phyloP scores from a whole-genome alignment of 2,329 filamentous ascomycete species.

The Sporothrix euskadiensis region DNA sequence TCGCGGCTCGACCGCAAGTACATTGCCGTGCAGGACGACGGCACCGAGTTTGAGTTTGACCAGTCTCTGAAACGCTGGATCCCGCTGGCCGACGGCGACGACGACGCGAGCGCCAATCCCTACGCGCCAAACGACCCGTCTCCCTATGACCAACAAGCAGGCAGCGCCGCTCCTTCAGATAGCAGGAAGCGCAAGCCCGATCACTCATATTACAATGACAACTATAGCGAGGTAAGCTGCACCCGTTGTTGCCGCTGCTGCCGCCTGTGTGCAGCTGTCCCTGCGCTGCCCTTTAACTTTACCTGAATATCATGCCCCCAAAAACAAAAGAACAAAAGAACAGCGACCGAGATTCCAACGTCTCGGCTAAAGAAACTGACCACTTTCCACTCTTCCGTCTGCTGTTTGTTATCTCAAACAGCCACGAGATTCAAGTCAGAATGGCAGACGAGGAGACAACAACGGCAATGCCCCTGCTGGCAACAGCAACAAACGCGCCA shows the following conservation, averaged over 20 bases:
- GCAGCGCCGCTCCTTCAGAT: constrained; percentile 33
- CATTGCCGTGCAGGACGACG: constrained; percentile 80
- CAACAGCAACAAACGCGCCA: constrained; percentile 29
- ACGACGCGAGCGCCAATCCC: constrained; percentile 13
- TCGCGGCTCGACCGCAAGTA: constrained; percentile 81
- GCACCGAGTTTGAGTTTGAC: constrained; percentile 83
- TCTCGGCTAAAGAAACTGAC: constrained; percentile 15
- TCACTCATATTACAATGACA: constrained; percentile 37
- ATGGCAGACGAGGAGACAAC: constrained; percentile 15
- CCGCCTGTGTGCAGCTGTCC: constrained; percentile 24
- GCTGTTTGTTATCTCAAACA: constrained; percentile 10
- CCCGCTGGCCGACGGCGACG: constrained; percentile 46
- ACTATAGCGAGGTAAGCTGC: constrained; percentile 45
- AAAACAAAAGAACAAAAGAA: not conserved
- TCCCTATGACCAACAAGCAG: not conserved
- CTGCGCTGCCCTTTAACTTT: not conserved
- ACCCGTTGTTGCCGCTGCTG: constrained; percentile 32
- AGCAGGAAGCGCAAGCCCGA: constrained; percentile 48
- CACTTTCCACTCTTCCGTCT: not conserved
- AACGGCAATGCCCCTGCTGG: constrained; percentile 6
- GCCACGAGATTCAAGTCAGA: constrained; percentile 21
- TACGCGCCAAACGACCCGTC: not conserved
- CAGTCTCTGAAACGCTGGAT: constrained; percentile 71
- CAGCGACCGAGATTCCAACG: not conserved
- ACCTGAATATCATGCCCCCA: not conserved